A percentile compares a stretch with the other conserved stretches of the same genome.
Conservation (phyloP, 2,329 filamentous ascomycete genomes). For the Coleophoma crateriformis region DNA sequence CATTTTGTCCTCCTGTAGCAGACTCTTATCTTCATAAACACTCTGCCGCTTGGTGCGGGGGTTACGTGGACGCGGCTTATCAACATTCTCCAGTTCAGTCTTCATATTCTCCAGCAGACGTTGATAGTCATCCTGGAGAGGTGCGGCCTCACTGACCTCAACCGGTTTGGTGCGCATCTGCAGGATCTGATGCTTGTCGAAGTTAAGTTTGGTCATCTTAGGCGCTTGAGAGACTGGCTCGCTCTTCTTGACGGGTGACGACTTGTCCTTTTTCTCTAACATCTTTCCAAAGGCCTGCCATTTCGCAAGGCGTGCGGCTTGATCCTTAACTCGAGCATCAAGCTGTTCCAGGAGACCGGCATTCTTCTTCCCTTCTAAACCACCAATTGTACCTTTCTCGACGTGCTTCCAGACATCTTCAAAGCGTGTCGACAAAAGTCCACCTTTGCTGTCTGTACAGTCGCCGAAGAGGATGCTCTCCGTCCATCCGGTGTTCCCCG, state of each 20-base stretch:
- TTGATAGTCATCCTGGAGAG: slow-evolving; percentile 20
- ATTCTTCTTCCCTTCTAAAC: slow-evolving; percentile 44
- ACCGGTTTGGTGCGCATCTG: slow-evolving; percentile 30
- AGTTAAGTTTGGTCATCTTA: slow-evolving; percentile 42
- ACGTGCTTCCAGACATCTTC: slow-evolving; percentile 67
- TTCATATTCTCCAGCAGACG: slow-evolving; percentile 22
- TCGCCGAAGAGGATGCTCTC: slow-evolving; percentile 66
- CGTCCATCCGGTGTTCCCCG: slow-evolving; percentile 70
- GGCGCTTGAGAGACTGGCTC: background rate
- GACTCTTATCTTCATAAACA: slow-evolving; percentile 2
- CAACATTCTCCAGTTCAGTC: slow-evolving; percentile 21
- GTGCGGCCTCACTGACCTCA: slow-evolving; percentile 1
- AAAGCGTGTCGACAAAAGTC: slow-evolving; percentile 61
- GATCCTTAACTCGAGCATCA: slow-evolving; percentile 59
- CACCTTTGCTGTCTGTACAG: slow-evolving; percentile 47
- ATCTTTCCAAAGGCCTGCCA: slow-evolving; percentile 64
- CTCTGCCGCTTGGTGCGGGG: slow-evolving; percentile 6
- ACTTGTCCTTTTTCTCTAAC: slow-evolving; percentile 9
- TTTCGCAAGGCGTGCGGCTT: slow-evolving; percentile 61
- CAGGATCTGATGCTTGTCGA: slow-evolving; percentile 45
- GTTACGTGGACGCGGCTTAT: slow-evolving; percentile 11
- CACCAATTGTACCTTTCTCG: slow-evolving; percentile 49
- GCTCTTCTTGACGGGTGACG: slow-evolving; percentile 18
- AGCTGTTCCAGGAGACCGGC: slow-evolving; percentile 63
- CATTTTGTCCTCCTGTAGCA: background rate